phyloP scores from a whole-genome alignment of 371 early-diverging fungal genomes.

The Catenaria anguillulae region DNA sequence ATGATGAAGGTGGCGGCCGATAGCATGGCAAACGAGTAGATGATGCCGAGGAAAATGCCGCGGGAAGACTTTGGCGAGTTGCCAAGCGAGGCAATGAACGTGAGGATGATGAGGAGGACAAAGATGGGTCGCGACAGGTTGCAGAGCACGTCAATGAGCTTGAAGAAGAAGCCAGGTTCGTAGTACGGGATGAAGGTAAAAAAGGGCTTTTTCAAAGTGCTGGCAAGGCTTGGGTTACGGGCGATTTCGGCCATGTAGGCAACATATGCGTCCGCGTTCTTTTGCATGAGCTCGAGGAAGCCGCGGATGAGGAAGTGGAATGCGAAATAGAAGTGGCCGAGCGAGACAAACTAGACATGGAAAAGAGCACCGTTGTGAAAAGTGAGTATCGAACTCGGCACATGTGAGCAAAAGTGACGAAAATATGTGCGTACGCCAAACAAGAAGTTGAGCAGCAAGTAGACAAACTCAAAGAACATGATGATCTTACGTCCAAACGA shows the following conservation, averaged over 20 bases:
- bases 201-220: no score
- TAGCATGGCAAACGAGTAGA: conserved; percentile 38
- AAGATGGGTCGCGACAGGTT: conserved; percentile 37
- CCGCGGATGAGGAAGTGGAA: conserved; percentile 35
- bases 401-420: no score
- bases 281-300: neutral
- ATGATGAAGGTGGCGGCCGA: conserved; percentile 38
- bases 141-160: neutral
- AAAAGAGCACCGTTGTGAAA: no score
- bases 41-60: conserved; percentile 40
- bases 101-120: conserved; percentile 38
- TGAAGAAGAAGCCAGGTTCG: neutral
- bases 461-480: conserved; percentile 50
- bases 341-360: neutral
- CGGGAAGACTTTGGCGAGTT: conserved; percentile 63
- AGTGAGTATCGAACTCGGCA: no score
- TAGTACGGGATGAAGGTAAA: neutral
- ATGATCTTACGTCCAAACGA: conserved; percentile 38
- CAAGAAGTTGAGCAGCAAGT: conserved; percentile 49
- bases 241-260: no score
- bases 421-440: no score
- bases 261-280: neutral
- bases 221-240: no score
- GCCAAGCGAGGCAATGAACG: conserved; percentile 56
- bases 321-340: conserved; percentile 50